Base-by-base conservation (phyloP, 176 grass and related monocot species). In the Oryza brachyantha region DNA sequence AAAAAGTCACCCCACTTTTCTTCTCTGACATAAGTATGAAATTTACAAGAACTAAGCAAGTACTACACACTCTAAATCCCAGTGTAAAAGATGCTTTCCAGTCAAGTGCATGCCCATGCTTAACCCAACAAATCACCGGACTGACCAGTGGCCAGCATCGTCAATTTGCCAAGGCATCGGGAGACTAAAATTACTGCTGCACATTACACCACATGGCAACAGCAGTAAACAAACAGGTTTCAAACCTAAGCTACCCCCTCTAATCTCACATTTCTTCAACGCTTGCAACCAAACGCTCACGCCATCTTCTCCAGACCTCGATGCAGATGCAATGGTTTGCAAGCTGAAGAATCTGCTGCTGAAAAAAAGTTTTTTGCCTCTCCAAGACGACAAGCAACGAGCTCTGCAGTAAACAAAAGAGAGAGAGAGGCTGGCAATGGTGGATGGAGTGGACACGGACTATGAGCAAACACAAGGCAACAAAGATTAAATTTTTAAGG, bases 361-460 rank as follows among this genome's bases (percentile, higher is more conserved):
- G n/a, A n/a, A n/a, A n/a, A n/a, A 8, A 19, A 11, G 7, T 7
- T 21, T 10, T 68, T 27, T 24, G 10, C 80, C 68, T 32, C 61
- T 84, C 87, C 87, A 43, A 85, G 77, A 89, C 82, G 82, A 89
- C 87, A 85, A 40, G 86, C 28, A 89, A 89, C 82, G 65, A 80
- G 41, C 43, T 19, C 5, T 57, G 24, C 40, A 71, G 35, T 76
- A 79, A 62, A 77, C 27, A 50, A 64, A n/a, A n/a, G n/a, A n/a
- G n/a, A 32, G 31, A 28, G 17, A 19, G 21, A 0, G 27, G 2
- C 3, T 43, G 41, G 13, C 66, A 54, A 76, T 64, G 62, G 50
- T 42, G 86, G 86, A 84, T 42, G 86, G 86, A 84, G 50, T 42
- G 86, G 86, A 84, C 81, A 84, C 75, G 70, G 76, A 64, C 81